A percentile compares a stretch with the other conserved stretches of the same genome.
phyloP scores from a whole-genome alignment of 2,329 filamentous ascomycete genomes.

The Volutella citrinella region DNA sequence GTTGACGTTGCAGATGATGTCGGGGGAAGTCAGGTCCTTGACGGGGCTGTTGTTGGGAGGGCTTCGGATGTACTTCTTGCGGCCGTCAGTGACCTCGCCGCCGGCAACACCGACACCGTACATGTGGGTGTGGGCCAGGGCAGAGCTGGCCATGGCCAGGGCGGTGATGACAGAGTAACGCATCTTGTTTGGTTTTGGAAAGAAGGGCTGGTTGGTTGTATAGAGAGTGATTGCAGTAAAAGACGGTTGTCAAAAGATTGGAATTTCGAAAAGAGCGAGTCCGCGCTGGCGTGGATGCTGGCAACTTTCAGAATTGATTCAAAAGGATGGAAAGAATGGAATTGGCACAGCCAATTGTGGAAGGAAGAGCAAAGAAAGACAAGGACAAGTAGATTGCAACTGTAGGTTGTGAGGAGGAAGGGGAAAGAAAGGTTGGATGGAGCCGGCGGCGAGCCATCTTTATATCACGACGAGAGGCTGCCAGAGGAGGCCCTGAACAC shows the following conservation, averaged over 20 bases:
- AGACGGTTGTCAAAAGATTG: too few relatives aligned
- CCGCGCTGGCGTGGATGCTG: too few relatives aligned
- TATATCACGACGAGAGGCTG: conserved; percentile 17
- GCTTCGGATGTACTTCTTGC: conserved; percentile 40
- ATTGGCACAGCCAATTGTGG: too few relatives aligned
- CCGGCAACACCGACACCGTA: conserved; percentile 47
- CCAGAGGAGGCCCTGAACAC: conserved; percentile 1
- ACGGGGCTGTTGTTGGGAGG: conserved; percentile 42
- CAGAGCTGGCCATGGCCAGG: conserved; percentile 36
- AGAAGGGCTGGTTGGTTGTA: too few relatives aligned
- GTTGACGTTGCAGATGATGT: conserved; percentile 44
- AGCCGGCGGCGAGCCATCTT: conserved; percentile 9
- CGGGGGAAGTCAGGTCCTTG: conserved; percentile 41
- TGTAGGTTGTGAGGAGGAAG: conserved; percentile 20
- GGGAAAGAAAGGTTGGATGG: conserved; percentile 2
- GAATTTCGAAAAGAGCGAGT: too few relatives aligned
- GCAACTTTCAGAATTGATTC: too few relatives aligned
- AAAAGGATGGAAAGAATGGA: too few relatives aligned
- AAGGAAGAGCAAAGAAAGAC: too few relatives aligned
- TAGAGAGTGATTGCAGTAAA: too few relatives aligned
- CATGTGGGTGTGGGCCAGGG: conserved; percentile 44
- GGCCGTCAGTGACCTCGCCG: conserved; percentile 40
- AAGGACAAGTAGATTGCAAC: conserved; percentile 17
- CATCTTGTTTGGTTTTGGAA: conserved; percentile 28
- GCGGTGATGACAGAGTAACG: conserved; percentile 30